A percentile compares a stretch with the other conserved stretches of the same genome.
phyloP scores from a whole-genome alignment of 495 filamentous ascomycete species.

The Neurospora sp. region DNA sequence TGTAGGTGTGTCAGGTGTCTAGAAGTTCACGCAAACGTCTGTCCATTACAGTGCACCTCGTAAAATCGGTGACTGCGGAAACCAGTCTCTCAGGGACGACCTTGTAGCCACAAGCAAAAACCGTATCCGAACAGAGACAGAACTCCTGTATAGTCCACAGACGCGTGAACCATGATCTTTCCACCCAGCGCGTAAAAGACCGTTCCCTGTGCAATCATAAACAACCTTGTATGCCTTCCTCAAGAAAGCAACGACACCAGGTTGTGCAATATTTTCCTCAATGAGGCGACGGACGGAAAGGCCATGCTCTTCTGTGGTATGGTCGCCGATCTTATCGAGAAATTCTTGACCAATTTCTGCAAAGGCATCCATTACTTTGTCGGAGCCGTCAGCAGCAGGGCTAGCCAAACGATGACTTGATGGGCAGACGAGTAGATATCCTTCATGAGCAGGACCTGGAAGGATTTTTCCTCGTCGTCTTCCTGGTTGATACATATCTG shows the following conservation, averaged over 20 bases:
- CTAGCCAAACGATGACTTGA: conserved; percentile 19
- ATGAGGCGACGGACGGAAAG: neutral
- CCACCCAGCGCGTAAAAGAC: neutral
- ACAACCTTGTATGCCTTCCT: neutral
- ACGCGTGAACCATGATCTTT: conserved; percentile 17
- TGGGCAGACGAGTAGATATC: conserved; percentile 14
- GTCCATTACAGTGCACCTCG: fast-evolving
- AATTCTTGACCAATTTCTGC: neutral
- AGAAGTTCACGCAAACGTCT: neutral
- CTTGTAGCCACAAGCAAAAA: conserved; percentile 12
- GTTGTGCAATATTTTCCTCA: neutral
- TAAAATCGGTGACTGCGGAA: neutral
- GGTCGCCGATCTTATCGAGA: neutral
- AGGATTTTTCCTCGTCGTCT: conserved; percentile 9
- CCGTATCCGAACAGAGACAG: conserved; percentile 13
- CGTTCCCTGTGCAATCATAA: neutral
- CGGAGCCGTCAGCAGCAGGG: neutral
- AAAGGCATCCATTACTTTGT: conserved; percentile 1
- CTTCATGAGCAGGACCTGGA: conserved; percentile 20
- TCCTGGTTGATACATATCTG: conserved; percentile 25
- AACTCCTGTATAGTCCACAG: conserved; percentile 25
- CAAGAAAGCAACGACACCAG: neutral
- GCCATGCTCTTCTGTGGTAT: neutral
- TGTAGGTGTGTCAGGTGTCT: neutral
- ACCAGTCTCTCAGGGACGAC: neutral